Conservation (phyloP, 108 stramenopile genomes). For the Pseudonitzschia delicatissima region DNA sequence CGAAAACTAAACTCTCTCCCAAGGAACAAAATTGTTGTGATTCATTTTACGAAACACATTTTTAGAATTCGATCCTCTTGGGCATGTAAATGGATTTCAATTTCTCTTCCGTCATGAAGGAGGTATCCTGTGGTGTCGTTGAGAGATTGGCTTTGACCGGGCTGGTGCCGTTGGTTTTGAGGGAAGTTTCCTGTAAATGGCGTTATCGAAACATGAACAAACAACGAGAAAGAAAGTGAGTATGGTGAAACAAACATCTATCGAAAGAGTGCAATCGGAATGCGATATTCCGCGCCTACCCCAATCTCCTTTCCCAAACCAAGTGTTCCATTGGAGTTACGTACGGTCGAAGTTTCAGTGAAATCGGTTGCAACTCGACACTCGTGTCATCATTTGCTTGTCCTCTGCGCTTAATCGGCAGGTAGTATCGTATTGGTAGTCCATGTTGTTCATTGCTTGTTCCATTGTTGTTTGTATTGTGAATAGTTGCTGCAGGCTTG, state of each 20-base stretch:
- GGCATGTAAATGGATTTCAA: conserved; percentile 40
- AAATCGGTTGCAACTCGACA: background rate
- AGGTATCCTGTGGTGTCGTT: conserved; percentile 22
- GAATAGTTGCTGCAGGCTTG: no score
- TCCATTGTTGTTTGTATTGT: background rate
- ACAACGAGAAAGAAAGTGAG: background rate
- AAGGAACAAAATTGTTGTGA: no score
- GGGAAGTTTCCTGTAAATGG: background rate
- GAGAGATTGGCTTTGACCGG: background rate
- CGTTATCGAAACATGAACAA: no score
- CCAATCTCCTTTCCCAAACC: no score
- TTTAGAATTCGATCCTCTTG: conserved; percentile 26
- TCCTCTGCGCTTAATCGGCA: conserved; percentile 41
- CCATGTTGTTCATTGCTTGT: background rate
- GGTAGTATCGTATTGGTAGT: conserved; percentile 27
- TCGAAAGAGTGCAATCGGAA: background rate
- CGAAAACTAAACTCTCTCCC: no score
- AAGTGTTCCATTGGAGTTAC: background rate
- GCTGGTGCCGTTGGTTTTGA: background rate
- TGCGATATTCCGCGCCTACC: no score
- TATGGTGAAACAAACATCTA: background rate
- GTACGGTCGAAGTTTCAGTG: background rate
- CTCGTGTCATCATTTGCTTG: conserved; percentile 36
- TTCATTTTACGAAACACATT: background rate
- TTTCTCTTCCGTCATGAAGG: conserved; percentile 26